Evolutionary conservation across 805 yeast genomes (phyloP), one percentile per base, ranked within the genome.

Genomic region (Lipomyces chichibuensis): DNA sequence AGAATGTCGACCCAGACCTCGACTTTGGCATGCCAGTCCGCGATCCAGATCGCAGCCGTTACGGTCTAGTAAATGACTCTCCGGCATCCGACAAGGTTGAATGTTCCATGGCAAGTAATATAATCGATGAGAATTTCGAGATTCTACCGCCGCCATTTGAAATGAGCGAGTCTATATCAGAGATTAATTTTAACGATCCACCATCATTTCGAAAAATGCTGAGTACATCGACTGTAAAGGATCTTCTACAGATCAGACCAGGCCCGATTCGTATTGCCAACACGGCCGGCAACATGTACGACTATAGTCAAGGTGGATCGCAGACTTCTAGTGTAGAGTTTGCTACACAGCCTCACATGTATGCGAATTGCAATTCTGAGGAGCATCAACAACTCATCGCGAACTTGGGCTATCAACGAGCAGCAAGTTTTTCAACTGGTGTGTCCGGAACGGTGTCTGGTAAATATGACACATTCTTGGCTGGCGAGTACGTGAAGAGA

Each of bases 1-100:
- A 65, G 29, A 65, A 65, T 32, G 27, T 62, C 14, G 69, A 65
- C 39, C 69, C 69, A 9, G 69, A 65, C 33, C 20, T 7, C 9
- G 25, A 43, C 25, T 39, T 51, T n/a, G 37, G 17, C 14, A 25
- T 25, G 13, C 59, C 59, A 6, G 27, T 20, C 32, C 25, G n/a
- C 20, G 25, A 37, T 25, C 20, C 51, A 11, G 46, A 29, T 29
- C n/a, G n/a, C 11, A 52, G 9, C 33, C 55, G 14, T 5, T 27
- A 52, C 55, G n/a, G 17, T 25, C 17, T 17, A 52, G 17, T 6
- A 13, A 7, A 25, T 23, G 33, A 25, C n/a, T 23, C 25, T 1
- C n/a, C 13, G 17, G 17, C 55, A n/a, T 52, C 55, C n/a, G 55
- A 52, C 3, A 14, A 4, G 17, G 53, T 20, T 37, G 25, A 39